Evolutionary conservation across 1,284 basidiomycete species (phyloP), one percentile per base, ranked within the genome.

Genomic region (Porodaedalea pini): DNA sequence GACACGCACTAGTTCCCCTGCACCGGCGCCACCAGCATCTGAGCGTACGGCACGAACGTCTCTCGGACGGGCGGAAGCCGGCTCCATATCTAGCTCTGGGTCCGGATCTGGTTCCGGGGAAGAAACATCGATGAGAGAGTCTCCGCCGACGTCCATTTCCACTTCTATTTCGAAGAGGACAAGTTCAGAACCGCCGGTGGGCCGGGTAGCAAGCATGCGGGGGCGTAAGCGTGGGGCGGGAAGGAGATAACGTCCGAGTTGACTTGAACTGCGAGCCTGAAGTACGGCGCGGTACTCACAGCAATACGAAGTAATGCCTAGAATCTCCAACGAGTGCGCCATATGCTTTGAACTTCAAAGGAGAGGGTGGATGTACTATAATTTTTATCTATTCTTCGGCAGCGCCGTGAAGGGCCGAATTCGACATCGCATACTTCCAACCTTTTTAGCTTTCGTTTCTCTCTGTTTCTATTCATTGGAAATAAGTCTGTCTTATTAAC

Each of bases 1-100:
- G 11, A 48, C 34, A 13, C 54, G 54, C 15, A 4, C 32, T 11
- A n/a, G 21, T n/a, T 48, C 54, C 23, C 54, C 54, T 17, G 25
- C 4, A 25, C 1, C 25, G 10, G 11, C 41, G 10, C 41, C 3
- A 8, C 2, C 36, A 2, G 10, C n/a, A 23, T 44, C 41, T 2
- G 41, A 23, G 1, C n/a, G 13, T 17, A 23, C 2, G 41, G 41
- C 11, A 8, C 19, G 25, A 6, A 13, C 6, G 25, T 23, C 41
- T 44, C 21, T 44, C 7, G 41, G 29, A 3, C 5, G 45, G 45
- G n/a, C 29, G 6, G 45, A 31, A 15, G 27, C 45, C 5, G 45
- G 31, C 21, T 29, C 45, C 27, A 47, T 27, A 29, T 4, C 45
- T 6, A 27, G 13, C 7, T 47, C 23, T 29, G 45, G 5, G 5